Conservation (phyloP, 257 asterid genomes). For the Scutellaria minor region DNA sequence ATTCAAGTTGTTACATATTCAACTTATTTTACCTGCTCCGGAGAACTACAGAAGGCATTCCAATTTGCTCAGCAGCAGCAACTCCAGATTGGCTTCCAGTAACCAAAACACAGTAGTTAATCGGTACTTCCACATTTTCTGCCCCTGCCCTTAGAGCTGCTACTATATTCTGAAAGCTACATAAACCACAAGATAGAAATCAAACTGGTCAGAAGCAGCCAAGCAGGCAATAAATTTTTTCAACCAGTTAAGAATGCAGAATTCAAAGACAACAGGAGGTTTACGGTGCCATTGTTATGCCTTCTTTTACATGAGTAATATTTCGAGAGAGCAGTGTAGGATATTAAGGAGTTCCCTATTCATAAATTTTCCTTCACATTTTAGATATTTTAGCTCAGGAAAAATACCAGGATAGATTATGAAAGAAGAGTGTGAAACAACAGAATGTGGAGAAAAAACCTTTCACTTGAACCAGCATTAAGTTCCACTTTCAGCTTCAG, state of each 20-base stretch:
- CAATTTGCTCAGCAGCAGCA: slow-evolving; percentile 80
- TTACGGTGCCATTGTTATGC: not conserved
- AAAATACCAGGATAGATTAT: not conserved
- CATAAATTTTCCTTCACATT: not conserved
- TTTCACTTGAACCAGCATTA: slow-evolving; percentile 71
- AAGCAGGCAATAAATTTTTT: not conserved
- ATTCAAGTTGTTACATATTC: too few species aligned
- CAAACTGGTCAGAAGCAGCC: slow-evolving; percentile 1
- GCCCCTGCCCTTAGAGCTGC: slow-evolving; percentile 90
- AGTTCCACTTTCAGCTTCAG: slow-evolving; percentile 86
- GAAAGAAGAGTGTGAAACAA: not conserved
- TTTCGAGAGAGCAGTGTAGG: not conserved
- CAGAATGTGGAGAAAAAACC: slow-evolving; percentile 46
- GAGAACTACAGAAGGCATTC: slow-evolving; percentile 86
- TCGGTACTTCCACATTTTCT: slow-evolving; percentile 68
- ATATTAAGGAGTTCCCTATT: not conserved
- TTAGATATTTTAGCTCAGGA: not conserved
- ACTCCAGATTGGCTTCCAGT: slow-evolving; percentile 88
- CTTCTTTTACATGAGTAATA: not conserved
- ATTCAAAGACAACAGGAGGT: not conserved
- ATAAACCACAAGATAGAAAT: slow-evolving; percentile 19
- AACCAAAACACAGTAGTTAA: slow-evolving; percentile 65
- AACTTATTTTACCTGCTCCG: slow-evolving; percentile 73
- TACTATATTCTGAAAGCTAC: slow-evolving; percentile 67
- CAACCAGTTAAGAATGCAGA: not conserved